Evolutionary conservation across 768 basidiomycete species (phyloP).

Genomic region (Suillus clintonianus): DNA sequence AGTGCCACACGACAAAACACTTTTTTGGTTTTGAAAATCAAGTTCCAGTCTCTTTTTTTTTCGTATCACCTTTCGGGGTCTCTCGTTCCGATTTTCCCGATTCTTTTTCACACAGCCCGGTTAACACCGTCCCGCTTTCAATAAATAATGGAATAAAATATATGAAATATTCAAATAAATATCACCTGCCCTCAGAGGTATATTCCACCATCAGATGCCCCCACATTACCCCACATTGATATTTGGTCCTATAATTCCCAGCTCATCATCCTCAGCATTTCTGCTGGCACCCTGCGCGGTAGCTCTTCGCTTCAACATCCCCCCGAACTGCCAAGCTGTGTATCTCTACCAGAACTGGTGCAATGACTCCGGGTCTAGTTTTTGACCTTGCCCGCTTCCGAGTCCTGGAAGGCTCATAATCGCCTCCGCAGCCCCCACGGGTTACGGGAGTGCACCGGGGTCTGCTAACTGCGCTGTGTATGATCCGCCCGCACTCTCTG

Average conservation of each 20-base stretch:
- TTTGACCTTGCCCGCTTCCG: not conserved
- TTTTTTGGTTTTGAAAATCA: not conserved
- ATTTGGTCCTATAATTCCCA: not conserved
- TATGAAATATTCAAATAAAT: not conserved
- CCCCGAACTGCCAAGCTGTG: not conserved
- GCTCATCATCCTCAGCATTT: not conserved
- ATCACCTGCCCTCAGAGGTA: too few species aligned
- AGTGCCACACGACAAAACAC: not conserved
- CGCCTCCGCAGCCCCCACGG: not conserved
- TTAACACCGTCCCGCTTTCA: not conserved
- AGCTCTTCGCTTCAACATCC: not conserved
- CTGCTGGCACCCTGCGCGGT: not conserved
- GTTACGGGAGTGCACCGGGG: not conserved
- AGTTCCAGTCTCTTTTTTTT: not conserved
- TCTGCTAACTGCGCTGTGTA: not conserved
- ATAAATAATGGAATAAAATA: not conserved
- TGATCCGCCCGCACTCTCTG: not conserved
- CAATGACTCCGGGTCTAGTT: not conserved
- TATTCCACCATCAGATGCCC: not conserved
- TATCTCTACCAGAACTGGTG: not conserved
- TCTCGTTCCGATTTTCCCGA: not conserved
- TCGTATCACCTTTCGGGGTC: not conserved
- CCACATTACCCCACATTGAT: constrained; percentile 13
- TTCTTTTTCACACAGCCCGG: not conserved
- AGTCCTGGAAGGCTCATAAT: not conserved